phyloP scores from a whole-genome alignment of 2,329 filamentous ascomycete genomes.

The Didymella exigua region DNA sequence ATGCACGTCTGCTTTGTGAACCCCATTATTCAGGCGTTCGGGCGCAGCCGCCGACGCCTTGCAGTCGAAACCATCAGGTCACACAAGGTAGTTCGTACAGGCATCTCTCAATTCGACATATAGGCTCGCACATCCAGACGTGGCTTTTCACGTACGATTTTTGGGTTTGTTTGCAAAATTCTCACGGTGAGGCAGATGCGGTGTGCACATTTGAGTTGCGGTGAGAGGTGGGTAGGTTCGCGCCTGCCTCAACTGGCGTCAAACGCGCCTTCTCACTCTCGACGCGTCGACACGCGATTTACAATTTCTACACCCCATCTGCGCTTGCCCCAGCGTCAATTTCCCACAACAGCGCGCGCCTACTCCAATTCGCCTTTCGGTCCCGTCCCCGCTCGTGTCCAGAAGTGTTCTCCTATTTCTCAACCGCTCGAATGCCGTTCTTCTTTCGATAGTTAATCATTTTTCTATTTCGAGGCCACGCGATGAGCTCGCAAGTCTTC shows the following conservation, averaged over 20 bases:
- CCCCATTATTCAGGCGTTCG: background rate
- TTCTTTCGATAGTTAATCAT: background rate
- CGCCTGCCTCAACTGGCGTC: slow-evolving; percentile 26
- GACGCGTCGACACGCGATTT: slow-evolving; percentile 13
- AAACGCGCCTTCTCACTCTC: slow-evolving; percentile 12
- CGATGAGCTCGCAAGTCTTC: slow-evolving; percentile 25
- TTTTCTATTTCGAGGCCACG: background rate
- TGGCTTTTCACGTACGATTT: background rate
- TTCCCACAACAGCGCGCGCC: slow-evolving; percentile 11
- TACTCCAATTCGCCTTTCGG: slow-evolving; percentile 1
- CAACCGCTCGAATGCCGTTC: slow-evolving; percentile 10
- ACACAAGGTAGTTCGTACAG: slow-evolving; percentile 3
- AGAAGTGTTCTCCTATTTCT: background rate
- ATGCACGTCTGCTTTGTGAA: background rate
- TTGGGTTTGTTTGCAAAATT: background rate
- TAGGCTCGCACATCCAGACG: background rate
- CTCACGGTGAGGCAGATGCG: slow-evolving; percentile 1
- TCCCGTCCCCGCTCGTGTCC: slow-evolving; percentile 3
- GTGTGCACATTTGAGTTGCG: slow-evolving; percentile 8
- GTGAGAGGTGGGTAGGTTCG: slow-evolving; percentile 17
- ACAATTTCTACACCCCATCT: slow-evolving; percentile 14
- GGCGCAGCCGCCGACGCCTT: background rate
- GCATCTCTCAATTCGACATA: background rate
- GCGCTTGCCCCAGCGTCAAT: slow-evolving; percentile 15
- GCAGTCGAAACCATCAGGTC: background rate